Percentiles rank a stretch among this genome's conserved stretches.
Conservation (phyloP, 768 basidiomycete genomes). For the Lyophyllum semitale region DNA sequence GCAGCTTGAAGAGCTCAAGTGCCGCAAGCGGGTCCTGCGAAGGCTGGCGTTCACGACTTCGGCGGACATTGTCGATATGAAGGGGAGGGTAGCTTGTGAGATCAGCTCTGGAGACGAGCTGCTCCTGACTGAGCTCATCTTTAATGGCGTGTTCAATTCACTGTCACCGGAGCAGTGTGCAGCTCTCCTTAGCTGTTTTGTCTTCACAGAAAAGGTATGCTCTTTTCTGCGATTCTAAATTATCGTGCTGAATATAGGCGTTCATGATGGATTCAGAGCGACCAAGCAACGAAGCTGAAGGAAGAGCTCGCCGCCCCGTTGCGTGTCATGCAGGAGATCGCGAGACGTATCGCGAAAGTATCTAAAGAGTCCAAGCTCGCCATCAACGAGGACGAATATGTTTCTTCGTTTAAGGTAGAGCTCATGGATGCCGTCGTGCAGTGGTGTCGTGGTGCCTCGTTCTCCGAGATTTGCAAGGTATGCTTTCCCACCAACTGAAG, state of each 20-base stretch:
- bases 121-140: constrained; percentile 93
- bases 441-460: constrained; percentile 98
- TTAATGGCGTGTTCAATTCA: constrained; percentile 94
- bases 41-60: constrained; percentile 87
- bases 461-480: constrained; percentile 95
- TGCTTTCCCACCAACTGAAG: constrained; percentile 13
- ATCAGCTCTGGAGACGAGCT: constrained; percentile 97
- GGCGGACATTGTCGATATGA: constrained; percentile 95
- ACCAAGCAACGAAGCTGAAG: constrained; percentile 81
- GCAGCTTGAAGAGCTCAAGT: constrained; percentile 95
- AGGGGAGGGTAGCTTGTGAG: constrained; percentile 97
- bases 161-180: constrained; percentile 91
- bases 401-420: constrained; percentile 95
- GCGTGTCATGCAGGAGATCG: constrained; percentile 94
- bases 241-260: neutral
- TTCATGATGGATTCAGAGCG: constrained; percentile 56
- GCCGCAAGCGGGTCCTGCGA: constrained; percentile 90
- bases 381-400: constrained; percentile 92
- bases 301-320: constrained; percentile 94
- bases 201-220: constrained; percentile 91
- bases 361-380: constrained; percentile 91
- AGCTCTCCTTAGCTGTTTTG: constrained; percentile 94
- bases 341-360: constrained; percentile 94
- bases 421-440: constrained; percentile 97
- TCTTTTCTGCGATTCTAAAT: neutral